Evolutionary conservation across 257 asterid species (phyloP).

Genomic region (Nicotiana undulata): DNA sequence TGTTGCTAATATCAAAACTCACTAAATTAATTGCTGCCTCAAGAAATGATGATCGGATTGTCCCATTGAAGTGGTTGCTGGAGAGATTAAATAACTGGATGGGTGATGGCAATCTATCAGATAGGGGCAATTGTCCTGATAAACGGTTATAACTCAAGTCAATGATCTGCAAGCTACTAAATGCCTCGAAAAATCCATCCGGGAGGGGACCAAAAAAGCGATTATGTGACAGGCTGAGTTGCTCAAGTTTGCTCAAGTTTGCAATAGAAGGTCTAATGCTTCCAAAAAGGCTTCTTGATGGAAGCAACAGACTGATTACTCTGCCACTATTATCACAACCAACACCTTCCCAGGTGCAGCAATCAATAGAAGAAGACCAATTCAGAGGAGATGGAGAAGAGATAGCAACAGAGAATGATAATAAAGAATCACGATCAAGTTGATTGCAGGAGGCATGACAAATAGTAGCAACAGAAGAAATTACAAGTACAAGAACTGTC

Average conservation of each 20-base stretch:
- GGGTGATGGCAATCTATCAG: conserved; percentile 35
- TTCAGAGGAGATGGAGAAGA: conserved; percentile 42
- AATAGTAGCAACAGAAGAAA: conserved; percentile 21
- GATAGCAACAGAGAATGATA: conserved; percentile 35
- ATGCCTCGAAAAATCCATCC: conserved; percentile 34
- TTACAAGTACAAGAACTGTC: conserved; percentile 11
- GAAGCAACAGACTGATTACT: conserved; percentile 49
- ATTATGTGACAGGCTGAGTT: conserved; percentile 52
- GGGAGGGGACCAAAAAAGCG: conserved; percentile 59
- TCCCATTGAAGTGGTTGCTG: conserved; percentile 60
- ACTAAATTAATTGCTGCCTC: conserved; percentile 37
- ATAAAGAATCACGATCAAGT: conserved; percentile 39
- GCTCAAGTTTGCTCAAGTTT: conserved; percentile 53
- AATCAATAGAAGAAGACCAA: conserved; percentile 54
- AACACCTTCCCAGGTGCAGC: conserved; percentile 90
- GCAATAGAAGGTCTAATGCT: conserved; percentile 32
- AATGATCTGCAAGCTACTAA: conserved; percentile 27
- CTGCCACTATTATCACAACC: conserved; percentile 52
- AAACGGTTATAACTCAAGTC: conserved; percentile 77
- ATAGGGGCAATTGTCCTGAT: conserved; percentile 26
- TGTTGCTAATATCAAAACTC: conserved; percentile 62
- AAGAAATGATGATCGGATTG: conserved; percentile 36
- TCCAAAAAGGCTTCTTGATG: conserved; percentile 59
- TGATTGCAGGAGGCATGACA: conserved; percentile 45
- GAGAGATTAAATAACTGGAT: conserved; percentile 48